Evolutionary conservation across 139 green algal species (phyloP).

Genomic region (Nannochloris sp.): DNA sequence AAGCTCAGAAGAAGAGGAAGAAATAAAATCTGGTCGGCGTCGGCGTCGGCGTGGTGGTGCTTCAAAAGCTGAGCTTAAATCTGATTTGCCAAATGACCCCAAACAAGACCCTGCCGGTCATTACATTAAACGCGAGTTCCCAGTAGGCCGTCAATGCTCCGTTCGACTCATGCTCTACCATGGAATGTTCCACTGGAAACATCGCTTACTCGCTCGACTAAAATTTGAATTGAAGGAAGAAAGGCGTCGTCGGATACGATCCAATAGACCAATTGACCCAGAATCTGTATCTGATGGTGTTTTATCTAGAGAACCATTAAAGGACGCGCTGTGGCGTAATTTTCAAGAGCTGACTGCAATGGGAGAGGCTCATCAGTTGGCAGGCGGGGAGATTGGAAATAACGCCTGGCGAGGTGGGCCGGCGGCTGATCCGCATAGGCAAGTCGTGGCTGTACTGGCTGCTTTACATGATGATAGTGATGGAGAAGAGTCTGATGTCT

Average conservation of each 20-base stretch:
- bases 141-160: slow-evolving; percentile 22
- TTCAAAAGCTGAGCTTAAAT: not conserved
- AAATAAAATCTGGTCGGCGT: no score
- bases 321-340: slow-evolving; percentile 6
- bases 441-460: not conserved
- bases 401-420: not conserved
- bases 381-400: slow-evolving; percentile 4
- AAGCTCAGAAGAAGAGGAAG: not conserved
- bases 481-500: slow-evolving; percentile 10
- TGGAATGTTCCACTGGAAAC: slow-evolving; percentile 18
- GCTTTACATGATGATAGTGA: slow-evolving; percentile 14
- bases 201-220: slow-evolving; percentile 9
- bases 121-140: not conserved
- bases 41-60: no score
- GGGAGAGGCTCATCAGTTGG: slow-evolving; percentile 20
- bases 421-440: not conserved
- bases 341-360: slow-evolving; percentile 10
- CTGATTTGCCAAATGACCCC: not conserved
- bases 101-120: not conserved
- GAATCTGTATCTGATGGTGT: not conserved
- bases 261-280: not conserved
- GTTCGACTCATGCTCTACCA: slow-evolving; percentile 22
- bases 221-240: slow-evolving; percentile 13
- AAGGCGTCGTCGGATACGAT: not conserved
- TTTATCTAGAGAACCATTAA: slow-evolving; percentile 1